Evolutionary conservation across 2,329 filamentous ascomycete species (phyloP), one percentile per base, ranked within the genome.

Genomic region (Monosporascus sp.): DNA sequence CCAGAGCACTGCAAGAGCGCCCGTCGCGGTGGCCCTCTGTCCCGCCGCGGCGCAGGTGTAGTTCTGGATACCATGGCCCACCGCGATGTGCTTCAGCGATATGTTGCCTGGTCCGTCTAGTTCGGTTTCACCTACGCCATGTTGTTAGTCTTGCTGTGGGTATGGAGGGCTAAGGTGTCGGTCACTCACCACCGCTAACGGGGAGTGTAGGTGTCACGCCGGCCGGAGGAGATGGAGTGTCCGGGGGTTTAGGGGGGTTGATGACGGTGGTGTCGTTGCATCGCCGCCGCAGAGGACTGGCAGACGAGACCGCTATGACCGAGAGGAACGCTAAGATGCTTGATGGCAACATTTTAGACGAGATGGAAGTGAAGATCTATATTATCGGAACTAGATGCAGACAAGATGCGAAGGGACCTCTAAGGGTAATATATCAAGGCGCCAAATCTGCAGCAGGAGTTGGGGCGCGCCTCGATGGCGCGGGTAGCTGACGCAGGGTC

Each of bases 51-150:
- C 65, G 69, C 85, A 88, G 38, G 81, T 85, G 74, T 88, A 88
- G 77, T 88, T 88, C 64, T 88, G 85, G 62, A 85, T 79, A 53
- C 85, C 85, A 60, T 85, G 78, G 60, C 84, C 85, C 43, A 88
- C 70, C 52, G 76, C 77, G 57, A 88, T 79, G 71, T 77, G 71
- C 65, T 80, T 77, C 38, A 84, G 70, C 5, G 66, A 65, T 44
- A 73, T 61, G 56, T 64, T 64, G 9, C 69, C 56, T 3, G 75
- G 74, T 4, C 67, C 54, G n/a, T 74, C 66, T 27, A 83, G 77
- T 50, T 81, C 72, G 24, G 61, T 63, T 38, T 66, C 73, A 22
- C 60, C 66, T 69, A 39, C n/a, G 43, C 7, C 31, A 4, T 3
- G 6, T 38, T 52, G 31, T 57, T 43, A 57, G 52, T 36, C 39